Base-by-base conservation (phyloP, 441 rosid species). In the Melastoma candidum region DNA sequence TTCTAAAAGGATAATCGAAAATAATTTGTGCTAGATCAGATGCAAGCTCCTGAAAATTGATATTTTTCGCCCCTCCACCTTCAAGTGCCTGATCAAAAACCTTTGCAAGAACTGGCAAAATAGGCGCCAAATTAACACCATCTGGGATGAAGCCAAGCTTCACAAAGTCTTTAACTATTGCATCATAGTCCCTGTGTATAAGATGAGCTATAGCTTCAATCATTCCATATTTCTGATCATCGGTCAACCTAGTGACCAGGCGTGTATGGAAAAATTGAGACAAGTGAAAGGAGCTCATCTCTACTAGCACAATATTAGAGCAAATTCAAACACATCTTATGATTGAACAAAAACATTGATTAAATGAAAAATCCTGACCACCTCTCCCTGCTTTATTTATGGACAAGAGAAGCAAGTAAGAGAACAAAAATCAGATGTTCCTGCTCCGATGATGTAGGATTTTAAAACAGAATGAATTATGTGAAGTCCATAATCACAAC, bases 1-100 rank as follows among this genome's bases (percentile, higher is more conserved):
- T 93, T 77, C 90, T 82, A 65, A 93, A 93, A 47, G 98, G 98
- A 76, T 93, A 93, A 66, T 88, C 98, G 66, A 92, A 88, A 57
- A 96, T 85, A 65, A 93, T 93, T 69, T 93, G 97, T 27, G 97
- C 97, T 71, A 93, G 77, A 78, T 93, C 98, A 39, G 95, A 68
- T 59, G 98, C 97, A 68, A 92, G 79, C 78, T 92, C 97, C 76
- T 92, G 97, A 64, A 93, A 88, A 74, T 93, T 88, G 32, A 93
- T 58, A 71, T 71, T 82, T 75, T 88, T 93, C 3, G 97, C 97
- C 50, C 98, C 98, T 5, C 97, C 98, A 67, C 95, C 98, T 83
- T 93, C 98, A 54, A 85, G 92, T 55, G 98, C 98, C 77, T 93
- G 98, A 77, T 93, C 97, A 67, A 93, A 92, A 60, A 93, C 98